Evolutionary conservation across 2,329 filamentous ascomycete species (phyloP).

Genomic region (Cladosporium oxysporum): DNA sequence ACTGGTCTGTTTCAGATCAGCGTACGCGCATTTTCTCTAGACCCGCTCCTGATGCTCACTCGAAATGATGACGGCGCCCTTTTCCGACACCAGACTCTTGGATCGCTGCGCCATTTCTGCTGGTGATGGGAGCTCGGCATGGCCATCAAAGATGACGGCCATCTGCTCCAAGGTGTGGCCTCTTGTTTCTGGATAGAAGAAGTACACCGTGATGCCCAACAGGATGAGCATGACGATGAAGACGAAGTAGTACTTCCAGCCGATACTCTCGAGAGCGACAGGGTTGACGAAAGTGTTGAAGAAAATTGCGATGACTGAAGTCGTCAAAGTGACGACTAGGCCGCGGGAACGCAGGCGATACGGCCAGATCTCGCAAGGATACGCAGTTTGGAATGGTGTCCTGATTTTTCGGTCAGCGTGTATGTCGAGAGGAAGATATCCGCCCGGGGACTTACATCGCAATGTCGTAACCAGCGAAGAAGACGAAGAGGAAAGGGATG

Average conservation of each 20-base stretch:
- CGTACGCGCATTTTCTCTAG: neutral
- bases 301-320: constrained; percentile 17
- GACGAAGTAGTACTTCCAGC: constrained; percentile 36
- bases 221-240: constrained; percentile 35
- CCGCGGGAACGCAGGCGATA: constrained; percentile 20
- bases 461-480: constrained; percentile 61
- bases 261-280: constrained; percentile 34
- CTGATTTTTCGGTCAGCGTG: neutral
- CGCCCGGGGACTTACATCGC: constrained; percentile 33
- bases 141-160: constrained; percentile 34
- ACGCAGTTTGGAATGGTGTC: constrained; percentile 17
- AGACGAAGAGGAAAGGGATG: constrained; percentile 62
- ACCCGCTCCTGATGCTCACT: constrained; percentile 21
- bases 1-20: neutral
- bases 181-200: constrained; percentile 36
- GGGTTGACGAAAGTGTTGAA: constrained; percentile 22
- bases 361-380: constrained; percentile 21
- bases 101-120: constrained; percentile 23
- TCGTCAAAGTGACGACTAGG: constrained; percentile 14
- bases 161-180: constrained; percentile 46
- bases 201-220: constrained; percentile 28
- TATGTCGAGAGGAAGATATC: neutral
- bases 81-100: constrained; percentile 23
- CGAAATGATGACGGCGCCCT: constrained; percentile 8
- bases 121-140: constrained; percentile 20